phyloP scores from a whole-genome alignment of 805 yeast species.

The Saccharomyces paradoxus region DNA sequence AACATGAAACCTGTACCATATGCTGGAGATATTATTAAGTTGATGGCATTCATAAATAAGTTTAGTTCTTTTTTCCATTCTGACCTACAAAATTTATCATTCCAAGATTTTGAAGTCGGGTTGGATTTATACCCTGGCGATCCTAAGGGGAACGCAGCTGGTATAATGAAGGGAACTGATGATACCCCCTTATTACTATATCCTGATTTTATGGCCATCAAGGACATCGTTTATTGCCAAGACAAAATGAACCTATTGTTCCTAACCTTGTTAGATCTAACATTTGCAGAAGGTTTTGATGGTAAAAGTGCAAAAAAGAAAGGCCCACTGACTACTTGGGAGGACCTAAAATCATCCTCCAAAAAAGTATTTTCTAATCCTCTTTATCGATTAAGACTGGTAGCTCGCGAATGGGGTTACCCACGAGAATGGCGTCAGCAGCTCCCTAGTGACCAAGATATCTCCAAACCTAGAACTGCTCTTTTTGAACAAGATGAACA shows the following conservation, averaged over 20 bases:
- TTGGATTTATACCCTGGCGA: conserved; percentile 19
- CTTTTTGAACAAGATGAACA: conserved; percentile 11
- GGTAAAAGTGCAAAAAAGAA: conserved; percentile 10
- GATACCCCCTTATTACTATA: conserved; percentile 7
- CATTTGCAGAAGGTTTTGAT: conserved; percentile 6
- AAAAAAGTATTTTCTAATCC: conserved; percentile 8
- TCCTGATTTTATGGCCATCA: conserved; percentile 18
- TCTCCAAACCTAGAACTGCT: conserved; percentile 1
- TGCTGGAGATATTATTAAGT: conserved; percentile 16
- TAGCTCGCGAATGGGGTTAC: conserved; percentile 21
- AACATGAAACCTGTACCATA: conserved; percentile 16
- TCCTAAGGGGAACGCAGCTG: conserved; percentile 10
- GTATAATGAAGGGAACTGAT: conserved; percentile 5
- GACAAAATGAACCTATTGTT: conserved; percentile 21
- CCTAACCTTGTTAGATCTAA: conserved; percentile 13
- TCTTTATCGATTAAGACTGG: conserved; percentile 8
- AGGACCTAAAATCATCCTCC: conserved; percentile 6
- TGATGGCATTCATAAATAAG: conserved; percentile 20
- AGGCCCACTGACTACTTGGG: conserved; percentile 12
- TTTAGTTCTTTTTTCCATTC: conserved; percentile 14
- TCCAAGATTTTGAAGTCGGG: conserved; percentile 23
- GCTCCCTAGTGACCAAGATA: not conserved
- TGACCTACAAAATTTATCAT: conserved; percentile 16
- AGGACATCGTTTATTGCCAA: conserved; percentile 17
- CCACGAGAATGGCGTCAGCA: conserved; percentile 20